phyloP scores from a whole-genome alignment of 2,329 filamentous ascomycete species.

The Paecilomyces fulvus region DNA sequence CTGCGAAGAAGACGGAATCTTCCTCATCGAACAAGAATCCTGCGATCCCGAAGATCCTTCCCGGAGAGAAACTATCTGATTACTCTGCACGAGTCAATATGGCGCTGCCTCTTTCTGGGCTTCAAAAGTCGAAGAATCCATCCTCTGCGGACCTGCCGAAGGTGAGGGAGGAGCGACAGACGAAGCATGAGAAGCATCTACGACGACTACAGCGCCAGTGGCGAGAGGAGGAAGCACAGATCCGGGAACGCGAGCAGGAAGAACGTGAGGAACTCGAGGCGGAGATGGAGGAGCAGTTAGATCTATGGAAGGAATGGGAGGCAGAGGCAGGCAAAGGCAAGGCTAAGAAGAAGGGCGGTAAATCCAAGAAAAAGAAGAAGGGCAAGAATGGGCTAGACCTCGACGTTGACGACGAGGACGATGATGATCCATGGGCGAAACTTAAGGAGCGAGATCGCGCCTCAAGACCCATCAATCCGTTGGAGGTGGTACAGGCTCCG shows the following conservation, averaged over 20 bases:
- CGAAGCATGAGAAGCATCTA: slow-evolving; percentile 76
- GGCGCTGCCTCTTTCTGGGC: slow-evolving; percentile 64
- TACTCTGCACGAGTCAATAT: slow-evolving; percentile 79
- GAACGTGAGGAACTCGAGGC: slow-evolving; percentile 61
- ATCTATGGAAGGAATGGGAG: slow-evolving; percentile 57
- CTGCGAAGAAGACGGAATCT: slow-evolving; percentile 22
- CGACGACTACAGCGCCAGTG: slow-evolving; percentile 51
- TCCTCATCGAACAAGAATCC: slow-evolving; percentile 1
- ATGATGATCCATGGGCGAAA: slow-evolving; percentile 70
- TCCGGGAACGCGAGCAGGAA: slow-evolving; percentile 68
- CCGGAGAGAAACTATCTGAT: slow-evolving; percentile 73
- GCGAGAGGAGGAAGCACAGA: slow-evolving; percentile 45
- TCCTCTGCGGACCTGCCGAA: slow-evolving; percentile 18
- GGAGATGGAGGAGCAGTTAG: slow-evolving; percentile 53
- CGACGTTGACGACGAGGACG: slow-evolving; percentile 39
- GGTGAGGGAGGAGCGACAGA: slow-evolving; percentile 52
- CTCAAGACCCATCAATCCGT: slow-evolving; percentile 27
- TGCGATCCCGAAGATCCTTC: slow-evolving; percentile 59
- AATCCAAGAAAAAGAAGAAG: slow-evolving; percentile 32
- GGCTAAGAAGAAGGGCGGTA: slow-evolving; percentile 37
- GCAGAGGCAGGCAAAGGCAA: slow-evolving; percentile 44
- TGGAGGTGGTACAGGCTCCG: slow-evolving; percentile 61
- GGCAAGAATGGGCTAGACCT: slow-evolving; percentile 30
- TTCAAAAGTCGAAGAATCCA: slow-evolving; percentile 49
- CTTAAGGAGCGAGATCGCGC: slow-evolving; percentile 51